Percentiles rank a stretch among this genome's conserved stretches.
phyloP scores from a whole-genome alignment of 805 yeast species.

The Limtongia smithiae region DNA sequence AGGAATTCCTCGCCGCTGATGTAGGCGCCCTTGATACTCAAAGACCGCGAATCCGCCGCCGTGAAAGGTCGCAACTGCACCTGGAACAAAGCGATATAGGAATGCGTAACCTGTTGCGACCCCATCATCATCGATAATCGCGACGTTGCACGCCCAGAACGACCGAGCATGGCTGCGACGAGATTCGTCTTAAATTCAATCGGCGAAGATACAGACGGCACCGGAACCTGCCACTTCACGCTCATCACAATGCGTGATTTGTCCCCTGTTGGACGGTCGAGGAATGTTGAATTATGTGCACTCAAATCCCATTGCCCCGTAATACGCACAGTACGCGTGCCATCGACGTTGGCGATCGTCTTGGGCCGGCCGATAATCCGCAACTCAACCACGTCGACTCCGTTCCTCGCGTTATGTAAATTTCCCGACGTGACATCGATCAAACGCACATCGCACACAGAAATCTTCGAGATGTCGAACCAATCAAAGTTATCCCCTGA shows the following conservation, averaged over 20 bases:
- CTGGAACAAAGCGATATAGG: slow-evolving; percentile 19
- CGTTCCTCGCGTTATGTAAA: slow-evolving; percentile 4
- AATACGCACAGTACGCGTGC: slow-evolving; percentile 25
- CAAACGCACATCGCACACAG: slow-evolving; percentile 10
- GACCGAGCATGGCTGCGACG: slow-evolving; percentile 14
- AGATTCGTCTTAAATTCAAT: slow-evolving; percentile 22
- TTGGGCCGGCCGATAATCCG: slow-evolving; percentile 13
- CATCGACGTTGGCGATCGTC: slow-evolving; percentile 29
- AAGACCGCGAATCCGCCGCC: slow-evolving; percentile 6
- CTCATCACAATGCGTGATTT: slow-evolving; percentile 21
- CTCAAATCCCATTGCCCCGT: slow-evolving; percentile 32
- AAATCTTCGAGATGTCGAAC: slow-evolving; percentile 15
- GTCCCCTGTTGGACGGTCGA: slow-evolving; percentile 26
- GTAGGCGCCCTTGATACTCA: slow-evolving; percentile 13
- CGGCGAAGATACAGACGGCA: slow-evolving; percentile 17
- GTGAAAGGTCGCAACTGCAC: slow-evolving; percentile 17
- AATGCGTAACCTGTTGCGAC: slow-evolving; percentile 12
- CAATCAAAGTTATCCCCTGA: slow-evolving; percentile 28
- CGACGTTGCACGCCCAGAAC: slow-evolving; percentile 20
- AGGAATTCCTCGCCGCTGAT: slow-evolving; percentile 23
- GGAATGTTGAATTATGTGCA: slow-evolving; percentile 21
- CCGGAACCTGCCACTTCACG: slow-evolving; percentile 23
- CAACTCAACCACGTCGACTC: slow-evolving; percentile 19
- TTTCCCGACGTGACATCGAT: slow-evolving; percentile 4
- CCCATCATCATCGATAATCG: slow-evolving; percentile 13